Conservation (phyloP, 1,139 yeast species). For the Kodamaea arcana region DNA sequence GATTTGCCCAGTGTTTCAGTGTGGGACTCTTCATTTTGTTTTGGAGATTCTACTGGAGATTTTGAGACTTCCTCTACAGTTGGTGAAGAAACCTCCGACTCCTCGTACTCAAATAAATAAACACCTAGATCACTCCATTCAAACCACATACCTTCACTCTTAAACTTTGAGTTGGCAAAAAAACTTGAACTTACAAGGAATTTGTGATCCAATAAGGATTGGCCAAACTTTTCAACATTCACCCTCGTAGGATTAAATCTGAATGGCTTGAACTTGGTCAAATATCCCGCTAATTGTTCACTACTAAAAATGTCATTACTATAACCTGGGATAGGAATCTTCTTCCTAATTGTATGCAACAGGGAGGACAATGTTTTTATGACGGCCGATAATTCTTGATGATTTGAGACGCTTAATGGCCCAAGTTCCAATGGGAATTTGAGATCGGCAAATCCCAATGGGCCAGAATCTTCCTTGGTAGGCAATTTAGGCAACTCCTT, state of each 20-base stretch:
- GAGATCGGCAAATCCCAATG: constrained; percentile 8
- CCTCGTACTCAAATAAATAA: constrained; percentile 16
- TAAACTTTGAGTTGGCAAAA: constrained; percentile 33
- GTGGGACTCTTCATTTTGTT: background rate
- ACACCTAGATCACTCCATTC: constrained; percentile 43
- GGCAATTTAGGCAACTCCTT: constrained; percentile 12
- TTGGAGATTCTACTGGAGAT: constrained; percentile 11
- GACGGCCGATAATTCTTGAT: constrained; percentile 20
- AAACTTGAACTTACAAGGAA: constrained; percentile 32
- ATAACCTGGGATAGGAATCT: constrained; percentile 41
- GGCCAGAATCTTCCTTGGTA: background rate
- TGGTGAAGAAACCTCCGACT: background rate
- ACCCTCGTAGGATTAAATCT: constrained; percentile 37
- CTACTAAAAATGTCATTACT: constrained; percentile 38
- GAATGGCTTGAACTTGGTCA: constrained; percentile 26
- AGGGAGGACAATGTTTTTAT: constrained; percentile 21
- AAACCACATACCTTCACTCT: constrained; percentile 45
- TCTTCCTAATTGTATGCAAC: constrained; percentile 29
- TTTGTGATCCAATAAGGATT: constrained; percentile 34
- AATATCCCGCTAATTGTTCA: constrained; percentile 32
- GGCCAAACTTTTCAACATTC: constrained; percentile 43
- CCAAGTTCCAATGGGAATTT: constrained; percentile 36
- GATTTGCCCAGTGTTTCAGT: background rate
- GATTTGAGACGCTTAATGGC: constrained; percentile 17
- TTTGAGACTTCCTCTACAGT: constrained; percentile 14